phyloP scores from a whole-genome alignment of 2,329 filamentous ascomycete species.

The Colletotrichum costaricense region DNA sequence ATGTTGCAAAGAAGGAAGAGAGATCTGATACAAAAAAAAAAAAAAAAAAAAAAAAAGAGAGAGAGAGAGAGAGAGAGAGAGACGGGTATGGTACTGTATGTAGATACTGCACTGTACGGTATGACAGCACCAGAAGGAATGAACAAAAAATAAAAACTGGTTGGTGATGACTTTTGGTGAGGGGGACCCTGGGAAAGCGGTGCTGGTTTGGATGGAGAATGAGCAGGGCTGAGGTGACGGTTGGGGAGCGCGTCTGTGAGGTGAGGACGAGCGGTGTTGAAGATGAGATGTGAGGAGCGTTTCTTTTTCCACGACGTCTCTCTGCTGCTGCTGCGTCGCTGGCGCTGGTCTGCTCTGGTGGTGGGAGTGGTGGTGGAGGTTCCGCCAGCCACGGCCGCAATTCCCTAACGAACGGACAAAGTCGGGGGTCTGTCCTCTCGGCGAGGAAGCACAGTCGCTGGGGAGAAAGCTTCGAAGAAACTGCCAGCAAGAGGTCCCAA shows the following conservation, averaged over 20 bases:
- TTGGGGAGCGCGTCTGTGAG: slow-evolving; percentile 29
- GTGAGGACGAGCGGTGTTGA: slow-evolving; percentile 31
- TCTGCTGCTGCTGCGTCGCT: slow-evolving; percentile 2
- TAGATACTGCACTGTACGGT: not conserved
- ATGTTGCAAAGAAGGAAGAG: slow-evolving; percentile 28
- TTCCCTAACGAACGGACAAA: slow-evolving; percentile 12
- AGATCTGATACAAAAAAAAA: slow-evolving; percentile 29
- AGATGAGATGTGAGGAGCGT: slow-evolving; percentile 35
- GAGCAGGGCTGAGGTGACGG: slow-evolving; percentile 34
- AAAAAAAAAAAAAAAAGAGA: not conserved
- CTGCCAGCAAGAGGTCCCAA: not conserved
- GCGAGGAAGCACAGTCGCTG: slow-evolving; percentile 1
- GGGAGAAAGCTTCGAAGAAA: not conserved
- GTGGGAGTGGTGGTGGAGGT: not conserved
- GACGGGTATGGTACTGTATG: not conserved
- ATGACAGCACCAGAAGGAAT: not conserved
- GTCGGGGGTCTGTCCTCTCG: slow-evolving; percentile 3
- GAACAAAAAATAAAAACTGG: not conserved
- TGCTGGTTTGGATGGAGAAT: slow-evolving; percentile 30
- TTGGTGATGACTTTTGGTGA: not conserved
- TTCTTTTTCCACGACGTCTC: slow-evolving; percentile 32
- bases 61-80: not conserved
- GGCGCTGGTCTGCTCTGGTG: not conserved
- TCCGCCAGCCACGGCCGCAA: not conserved
- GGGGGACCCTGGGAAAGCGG: slow-evolving; percentile 1